Conservation (phyloP, 176 grass and related monocot species). For the Ensete glaucum region DNA sequence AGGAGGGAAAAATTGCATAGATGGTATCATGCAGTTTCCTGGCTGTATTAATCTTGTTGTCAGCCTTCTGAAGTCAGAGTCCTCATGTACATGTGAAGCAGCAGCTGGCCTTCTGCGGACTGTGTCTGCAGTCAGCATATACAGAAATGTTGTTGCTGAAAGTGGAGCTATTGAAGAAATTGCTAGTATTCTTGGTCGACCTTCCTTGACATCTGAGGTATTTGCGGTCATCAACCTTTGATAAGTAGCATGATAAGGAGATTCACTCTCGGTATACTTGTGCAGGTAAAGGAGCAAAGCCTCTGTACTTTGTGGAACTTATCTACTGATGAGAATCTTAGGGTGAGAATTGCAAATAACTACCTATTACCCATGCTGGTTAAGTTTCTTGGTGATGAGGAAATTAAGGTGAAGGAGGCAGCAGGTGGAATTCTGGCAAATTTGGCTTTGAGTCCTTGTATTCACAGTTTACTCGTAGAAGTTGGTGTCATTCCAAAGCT, state of each 20-base stretch:
- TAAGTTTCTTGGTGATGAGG: conserved; percentile 54
- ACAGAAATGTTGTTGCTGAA: conserved; percentile 39
- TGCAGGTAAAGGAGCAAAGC: conserved; percentile 52
- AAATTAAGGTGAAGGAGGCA: conserved; percentile 61
- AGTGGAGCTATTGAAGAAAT: conserved; percentile 57
- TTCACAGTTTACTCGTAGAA: conserved; percentile 46
- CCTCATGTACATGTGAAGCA: conserved; percentile 39
- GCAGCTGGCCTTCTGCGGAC: conserved; percentile 46
- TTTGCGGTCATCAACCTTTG: conserved; percentile 6
- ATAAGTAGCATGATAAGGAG: neutral
- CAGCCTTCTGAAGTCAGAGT: conserved; percentile 59
- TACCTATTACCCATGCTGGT: conserved; percentile 35
- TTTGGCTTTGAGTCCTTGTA: conserved; percentile 39
- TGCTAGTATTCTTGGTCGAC: conserved; percentile 37
- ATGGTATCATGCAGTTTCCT: conserved; percentile 65
- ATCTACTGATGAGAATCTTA: conserved; percentile 44
- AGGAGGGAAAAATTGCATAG: conserved; percentile 45
- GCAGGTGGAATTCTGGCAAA: conserved; percentile 53
- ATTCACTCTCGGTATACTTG: conserved; percentile 4
- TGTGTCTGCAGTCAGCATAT: conserved; percentile 41
- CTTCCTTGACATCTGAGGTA: conserved; percentile 49
- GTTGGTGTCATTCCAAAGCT: conserved; percentile 53
- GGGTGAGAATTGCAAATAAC: conserved; percentile 38
- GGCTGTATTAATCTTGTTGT: conserved; percentile 43
- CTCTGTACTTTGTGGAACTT: conserved; percentile 68